These are phyloP conservation scores for Haplosporangium sp. DNA, from an alignment of 371 early-diverging fungal species.

Conservation along the genomic window DNA sequence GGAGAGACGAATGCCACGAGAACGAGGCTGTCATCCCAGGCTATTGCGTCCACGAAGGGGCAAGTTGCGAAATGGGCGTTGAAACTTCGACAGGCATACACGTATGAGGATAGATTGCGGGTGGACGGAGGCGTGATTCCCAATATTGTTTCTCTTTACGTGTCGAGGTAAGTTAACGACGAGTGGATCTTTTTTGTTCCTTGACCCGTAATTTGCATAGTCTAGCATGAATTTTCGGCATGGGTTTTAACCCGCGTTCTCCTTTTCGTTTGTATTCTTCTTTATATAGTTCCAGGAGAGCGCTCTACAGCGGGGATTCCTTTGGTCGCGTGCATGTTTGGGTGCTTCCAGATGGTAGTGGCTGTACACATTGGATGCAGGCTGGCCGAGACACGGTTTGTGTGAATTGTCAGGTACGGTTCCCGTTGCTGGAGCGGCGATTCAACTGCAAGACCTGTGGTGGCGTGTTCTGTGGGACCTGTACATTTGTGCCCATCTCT, in stretches of 20 bases:
- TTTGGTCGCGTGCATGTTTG: conserved; percentile 70
- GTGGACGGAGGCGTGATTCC: conserved; percentile 41
- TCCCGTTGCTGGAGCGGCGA: conserved; percentile 51
- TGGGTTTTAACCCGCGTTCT: too few species aligned
- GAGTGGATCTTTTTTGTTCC: background rate
- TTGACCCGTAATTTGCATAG: background rate
- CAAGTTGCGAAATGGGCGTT: conserved; percentile 40
- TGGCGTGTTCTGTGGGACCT: conserved; percentile 58
- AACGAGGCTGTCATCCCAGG: conserved; percentile 31
- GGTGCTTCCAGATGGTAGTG: conserved; percentile 76
- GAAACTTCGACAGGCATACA: conserved; percentile 43
- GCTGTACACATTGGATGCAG: conserved; percentile 71
- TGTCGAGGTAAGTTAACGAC: conserved; percentile 58
- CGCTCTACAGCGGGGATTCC: conserved; percentile 72
- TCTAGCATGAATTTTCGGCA: too few species aligned
- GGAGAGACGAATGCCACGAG: conserved; percentile 10
- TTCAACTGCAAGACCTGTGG: conserved; percentile 59
- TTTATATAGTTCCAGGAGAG: conserved; percentile 57
- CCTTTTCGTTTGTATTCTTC: background rate
- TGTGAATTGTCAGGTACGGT: conserved; percentile 61
- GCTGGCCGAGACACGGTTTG: conserved; percentile 71
- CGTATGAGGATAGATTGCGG: conserved; percentile 45
- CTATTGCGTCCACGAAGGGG: background rate
- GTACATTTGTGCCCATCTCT: conserved; percentile 51
- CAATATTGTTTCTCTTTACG: conserved; percentile 60